These are phyloP conservation scores for Ophiosphaerella narmari DNA, from an alignment of 2,329 filamentous ascomycete species.

Conservation along the genomic window DNA sequence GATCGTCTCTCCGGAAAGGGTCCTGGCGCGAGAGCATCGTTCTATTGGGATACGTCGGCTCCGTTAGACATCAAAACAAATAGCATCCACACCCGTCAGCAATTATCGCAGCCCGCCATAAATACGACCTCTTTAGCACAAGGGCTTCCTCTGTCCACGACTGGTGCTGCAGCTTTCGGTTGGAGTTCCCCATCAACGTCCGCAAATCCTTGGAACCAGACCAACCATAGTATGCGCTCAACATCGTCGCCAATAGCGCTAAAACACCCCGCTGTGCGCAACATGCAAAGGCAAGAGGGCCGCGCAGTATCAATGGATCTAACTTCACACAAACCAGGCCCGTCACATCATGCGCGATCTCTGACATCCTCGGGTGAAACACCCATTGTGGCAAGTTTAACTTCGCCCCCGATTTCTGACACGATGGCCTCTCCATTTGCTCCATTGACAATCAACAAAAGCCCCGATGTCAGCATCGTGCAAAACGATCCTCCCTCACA, in stretches of 20 bases:
- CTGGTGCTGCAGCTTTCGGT: slow-evolving; percentile 35
- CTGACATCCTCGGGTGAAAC: slow-evolving; percentile 19
- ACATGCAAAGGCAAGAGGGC: slow-evolving; percentile 22
- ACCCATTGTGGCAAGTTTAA: slow-evolving; percentile 14
- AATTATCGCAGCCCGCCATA: slow-evolving; percentile 23
- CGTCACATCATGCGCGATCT: slow-evolving; percentile 19
- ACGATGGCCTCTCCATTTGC: slow-evolving; percentile 10
- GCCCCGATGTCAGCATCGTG: slow-evolving; percentile 15
- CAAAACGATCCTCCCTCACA: slow-evolving; percentile 4
- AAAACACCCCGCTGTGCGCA: slow-evolving; percentile 18
- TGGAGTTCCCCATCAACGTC: slow-evolving; percentile 39
- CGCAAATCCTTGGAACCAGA: slow-evolving; percentile 24
- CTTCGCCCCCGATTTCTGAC: slow-evolving; percentile 10
- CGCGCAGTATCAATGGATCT: slow-evolving; percentile 28
- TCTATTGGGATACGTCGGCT: slow-evolving; percentile 44
- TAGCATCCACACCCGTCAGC: slow-evolving; percentile 26
- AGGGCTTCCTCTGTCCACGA: slow-evolving; percentile 24
- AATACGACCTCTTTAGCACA: slow-evolving; percentile 21
- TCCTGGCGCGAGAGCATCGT: slow-evolving; percentile 39
- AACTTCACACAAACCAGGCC: slow-evolving; percentile 10
- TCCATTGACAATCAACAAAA: slow-evolving; percentile 20
- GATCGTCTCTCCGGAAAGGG: slow-evolving; percentile 45
- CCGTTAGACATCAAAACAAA: slow-evolving; percentile 19
- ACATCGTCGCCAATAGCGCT: slow-evolving; percentile 21
- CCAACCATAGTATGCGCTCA: slow-evolving; percentile 17